Conservation (phyloP, 2,329 filamentous ascomycete genomes). For the Colletotrichum abscissum region DNA sequence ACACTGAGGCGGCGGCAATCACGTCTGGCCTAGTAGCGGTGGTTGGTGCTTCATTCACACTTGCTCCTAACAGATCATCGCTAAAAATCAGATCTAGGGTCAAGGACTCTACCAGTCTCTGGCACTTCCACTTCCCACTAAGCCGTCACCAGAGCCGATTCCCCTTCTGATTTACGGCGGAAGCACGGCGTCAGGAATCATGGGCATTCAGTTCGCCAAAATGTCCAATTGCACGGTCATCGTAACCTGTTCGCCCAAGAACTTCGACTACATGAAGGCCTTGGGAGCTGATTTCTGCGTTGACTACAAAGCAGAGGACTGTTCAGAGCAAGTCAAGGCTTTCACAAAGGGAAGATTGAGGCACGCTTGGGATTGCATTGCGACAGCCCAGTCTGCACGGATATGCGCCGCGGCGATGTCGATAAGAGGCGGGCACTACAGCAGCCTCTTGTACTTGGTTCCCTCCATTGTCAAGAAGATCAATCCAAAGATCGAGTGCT, state of each 20-base stretch:
- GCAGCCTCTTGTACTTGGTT: slow-evolving; percentile 53
- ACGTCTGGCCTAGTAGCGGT: slow-evolving; percentile 55
- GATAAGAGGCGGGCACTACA: slow-evolving; percentile 46
- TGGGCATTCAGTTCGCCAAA: slow-evolving; percentile 58
- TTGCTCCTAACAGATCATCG: background rate
- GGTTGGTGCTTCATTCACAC: background rate
- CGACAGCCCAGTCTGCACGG: slow-evolving; percentile 39
- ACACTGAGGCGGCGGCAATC: slow-evolving; percentile 58
- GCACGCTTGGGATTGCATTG: slow-evolving; percentile 51
- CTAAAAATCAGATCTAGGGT: background rate
- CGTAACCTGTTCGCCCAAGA: slow-evolving; percentile 51
- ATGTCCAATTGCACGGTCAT: slow-evolving; percentile 52
- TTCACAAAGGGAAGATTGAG: slow-evolving; percentile 41
- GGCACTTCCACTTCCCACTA: slow-evolving; percentile 56
- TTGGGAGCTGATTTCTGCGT: slow-evolving; percentile 59
- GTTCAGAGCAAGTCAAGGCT: slow-evolving; percentile 39
- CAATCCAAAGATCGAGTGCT: slow-evolving; percentile 48
- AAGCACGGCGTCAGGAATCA: slow-evolving; percentile 68
- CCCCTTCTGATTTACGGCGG: slow-evolving; percentile 59
- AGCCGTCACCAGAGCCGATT: slow-evolving; percentile 48
- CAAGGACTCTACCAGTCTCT: slow-evolving; percentile 39
- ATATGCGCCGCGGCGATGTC: slow-evolving; percentile 46
- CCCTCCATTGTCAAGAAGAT: slow-evolving; percentile 47
- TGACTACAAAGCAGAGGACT: slow-evolving; percentile 53
- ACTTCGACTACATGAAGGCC: slow-evolving; percentile 51